phyloP scores from a whole-genome alignment of 1,284 basidiomycete species.

The Moesziomyces parantarcticus region DNA sequence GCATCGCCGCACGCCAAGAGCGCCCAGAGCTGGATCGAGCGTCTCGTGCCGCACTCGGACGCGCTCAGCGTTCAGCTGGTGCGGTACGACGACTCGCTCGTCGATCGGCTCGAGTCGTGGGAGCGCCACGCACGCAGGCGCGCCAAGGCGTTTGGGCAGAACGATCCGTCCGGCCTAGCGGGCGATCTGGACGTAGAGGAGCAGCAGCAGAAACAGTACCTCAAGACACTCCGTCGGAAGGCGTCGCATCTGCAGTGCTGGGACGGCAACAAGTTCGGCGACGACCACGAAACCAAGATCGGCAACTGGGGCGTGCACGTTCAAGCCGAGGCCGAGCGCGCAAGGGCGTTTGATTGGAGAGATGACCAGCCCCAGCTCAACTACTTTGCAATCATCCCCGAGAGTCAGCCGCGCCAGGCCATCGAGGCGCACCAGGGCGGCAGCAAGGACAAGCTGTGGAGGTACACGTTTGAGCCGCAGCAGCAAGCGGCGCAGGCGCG shows the following conservation, averaged over 20 bases:
- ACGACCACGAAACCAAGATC: constrained; percentile 34
- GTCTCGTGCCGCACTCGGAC: constrained; percentile 45
- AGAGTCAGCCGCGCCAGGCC: constrained; percentile 13
- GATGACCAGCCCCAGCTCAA: constrained; percentile 45
- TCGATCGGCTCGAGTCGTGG: constrained; percentile 51
- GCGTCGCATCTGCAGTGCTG: constrained; percentile 34
- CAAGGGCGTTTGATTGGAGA: constrained; percentile 54
- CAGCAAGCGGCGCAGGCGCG: constrained; percentile 16
- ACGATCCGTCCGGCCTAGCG: constrained; percentile 44
- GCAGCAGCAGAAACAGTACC: constrained; percentile 32
- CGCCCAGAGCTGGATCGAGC: constrained; percentile 10
- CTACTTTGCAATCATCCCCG: constrained; percentile 21
- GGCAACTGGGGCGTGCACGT: constrained; percentile 57
- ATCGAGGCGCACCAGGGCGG: not conserved
- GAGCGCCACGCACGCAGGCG: constrained; percentile 51
- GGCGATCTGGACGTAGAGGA: constrained; percentile 34
- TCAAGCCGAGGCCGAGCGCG: constrained; percentile 51
- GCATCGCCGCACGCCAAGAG: not conserved
- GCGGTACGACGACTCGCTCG: constrained; percentile 48
- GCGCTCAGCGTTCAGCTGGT: constrained; percentile 47
- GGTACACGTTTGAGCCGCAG: constrained; percentile 36
- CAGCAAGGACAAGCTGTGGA: constrained; percentile 13
- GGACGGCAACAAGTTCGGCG: constrained; percentile 35
- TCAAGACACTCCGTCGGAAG: constrained; percentile 36
- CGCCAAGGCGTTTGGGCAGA: constrained; percentile 43